Percentiles rank a stretch among this genome's conserved stretches.
These are phyloP conservation scores for Corinectria fuckeliana DNA, from an alignment of 2,329 filamentous ascomycete species.

Conservation along the genomic window DNA sequence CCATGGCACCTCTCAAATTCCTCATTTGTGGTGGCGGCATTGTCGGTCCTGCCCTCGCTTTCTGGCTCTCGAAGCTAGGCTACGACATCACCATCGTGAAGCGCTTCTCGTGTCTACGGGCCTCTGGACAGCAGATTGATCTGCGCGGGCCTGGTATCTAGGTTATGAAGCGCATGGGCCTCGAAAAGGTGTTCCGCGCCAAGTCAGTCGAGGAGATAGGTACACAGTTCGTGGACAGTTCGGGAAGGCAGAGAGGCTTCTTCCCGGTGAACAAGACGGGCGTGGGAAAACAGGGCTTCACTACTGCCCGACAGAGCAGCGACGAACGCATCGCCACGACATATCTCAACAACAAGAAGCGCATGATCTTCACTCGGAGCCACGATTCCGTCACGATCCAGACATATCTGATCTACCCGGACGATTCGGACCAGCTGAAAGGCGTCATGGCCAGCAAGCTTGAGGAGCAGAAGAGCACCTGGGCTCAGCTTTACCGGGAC, in stretches of 20 bases:
- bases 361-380: no score
- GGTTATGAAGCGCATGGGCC: conserved; percentile 48
- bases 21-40: conserved; percentile 44
- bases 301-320: no score
- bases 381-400: no score
- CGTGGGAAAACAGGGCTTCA: conserved; percentile 44
- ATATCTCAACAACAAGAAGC: no score
- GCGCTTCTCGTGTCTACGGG: conserved; percentile 48
- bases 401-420: no score
- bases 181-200: conserved; percentile 39
- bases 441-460: conserved; percentile 41
- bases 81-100: conserved; percentile 48
- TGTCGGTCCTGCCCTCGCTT: conserved; percentile 40
- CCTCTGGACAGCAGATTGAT: conserved; percentile 60
- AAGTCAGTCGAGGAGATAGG: conserved; percentile 56
- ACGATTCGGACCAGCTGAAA: conserved; percentile 36
- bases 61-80: conserved; percentile 39
- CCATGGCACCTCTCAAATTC: conserved; percentile 39
- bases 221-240: conserved; percentile 50
- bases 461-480: conserved; percentile 47
- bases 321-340: no score
- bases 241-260: conserved; percentile 45
- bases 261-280: conserved; percentile 42
- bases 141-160: conserved; percentile 58
- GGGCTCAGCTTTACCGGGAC: conserved; percentile 48